These are phyloP conservation scores for Backusella luteola DNA, from an alignment of 192 early-diverging fungal genomes.

Conservation along the genomic window DNA sequence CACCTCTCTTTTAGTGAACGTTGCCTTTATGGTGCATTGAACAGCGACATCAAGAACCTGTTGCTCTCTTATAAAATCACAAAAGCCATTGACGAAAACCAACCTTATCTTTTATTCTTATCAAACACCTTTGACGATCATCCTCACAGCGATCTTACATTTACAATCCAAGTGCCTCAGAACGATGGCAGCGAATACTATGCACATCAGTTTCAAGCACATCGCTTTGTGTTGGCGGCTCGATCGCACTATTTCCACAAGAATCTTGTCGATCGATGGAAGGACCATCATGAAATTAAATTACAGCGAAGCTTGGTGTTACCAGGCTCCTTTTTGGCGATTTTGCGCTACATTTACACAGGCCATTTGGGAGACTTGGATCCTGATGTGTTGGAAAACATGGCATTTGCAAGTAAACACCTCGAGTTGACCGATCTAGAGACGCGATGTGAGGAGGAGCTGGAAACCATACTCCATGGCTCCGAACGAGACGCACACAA, in stretches of 20 bases:
- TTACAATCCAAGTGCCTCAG: neutral
- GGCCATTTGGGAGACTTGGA: neutral
- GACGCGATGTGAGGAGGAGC: neutral
- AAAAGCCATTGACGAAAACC: conserved; percentile 46
- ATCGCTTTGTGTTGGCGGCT: conserved; percentile 42
- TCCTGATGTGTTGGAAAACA: neutral
- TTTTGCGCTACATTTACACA: neutral
- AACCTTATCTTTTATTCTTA: conserved; percentile 30
- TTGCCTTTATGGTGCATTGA: conserved; percentile 47
- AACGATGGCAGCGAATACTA: neutral
- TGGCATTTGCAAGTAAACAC: neutral
- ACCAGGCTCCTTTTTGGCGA: neutral
- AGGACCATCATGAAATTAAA: neutral
- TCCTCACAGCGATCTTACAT: conserved; percentile 10
- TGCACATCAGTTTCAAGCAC: conserved; percentile 39
- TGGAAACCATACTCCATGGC: neutral
- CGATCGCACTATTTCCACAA: conserved; percentile 37
- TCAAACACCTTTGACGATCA: conserved; percentile 21
- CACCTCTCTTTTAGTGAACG: conserved; percentile 26
- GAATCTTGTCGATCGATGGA: conserved; percentile 29
- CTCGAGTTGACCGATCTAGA: neutral
- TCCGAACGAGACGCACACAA: neutral
- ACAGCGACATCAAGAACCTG: conserved; percentile 41
- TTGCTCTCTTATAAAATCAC: conserved; percentile 40
- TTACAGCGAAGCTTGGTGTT: neutral